Percentiles rank a stretch among this genome's conserved stretches.
Conservation (phyloP, 139 green algal genomes). For the Chlamydomonas schloesseri region DNA sequence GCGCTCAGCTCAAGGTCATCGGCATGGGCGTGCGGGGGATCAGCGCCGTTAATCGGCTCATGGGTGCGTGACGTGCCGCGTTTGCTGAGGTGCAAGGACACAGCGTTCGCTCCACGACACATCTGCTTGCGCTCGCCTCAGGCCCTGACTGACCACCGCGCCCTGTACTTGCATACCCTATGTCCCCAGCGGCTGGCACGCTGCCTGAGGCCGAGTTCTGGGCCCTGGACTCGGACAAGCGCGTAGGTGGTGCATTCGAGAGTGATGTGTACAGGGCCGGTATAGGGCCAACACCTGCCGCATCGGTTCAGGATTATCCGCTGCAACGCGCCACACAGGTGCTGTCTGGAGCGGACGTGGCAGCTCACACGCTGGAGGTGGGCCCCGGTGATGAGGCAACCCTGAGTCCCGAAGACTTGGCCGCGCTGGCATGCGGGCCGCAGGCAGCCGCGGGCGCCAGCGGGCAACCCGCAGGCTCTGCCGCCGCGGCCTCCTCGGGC, state of each 20-base stretch:
- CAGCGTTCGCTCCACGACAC: no score
- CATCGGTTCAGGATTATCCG: no score
- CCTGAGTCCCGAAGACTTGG: slow-evolving; percentile 31
- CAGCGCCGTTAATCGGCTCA: slow-evolving; percentile 69
- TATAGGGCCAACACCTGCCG: no score
- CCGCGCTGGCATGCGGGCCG: not conserved
- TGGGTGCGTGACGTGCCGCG: slow-evolving; percentile 39
- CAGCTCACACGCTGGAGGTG: slow-evolving; percentile 26
- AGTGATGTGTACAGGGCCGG: no score
- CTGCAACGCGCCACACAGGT: no score
- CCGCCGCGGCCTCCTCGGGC: not conserved
- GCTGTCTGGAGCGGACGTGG: not conserved
- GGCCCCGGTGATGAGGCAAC: slow-evolving; percentile 39
- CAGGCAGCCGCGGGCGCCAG: no score
- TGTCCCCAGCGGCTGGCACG: slow-evolving; percentile 12
- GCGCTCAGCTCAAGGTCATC: slow-evolving; percentile 62
- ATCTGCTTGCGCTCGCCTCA: no score
- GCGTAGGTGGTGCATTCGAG: slow-evolving; percentile 39
- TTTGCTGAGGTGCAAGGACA: not conserved
- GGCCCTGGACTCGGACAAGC: slow-evolving; percentile 55
- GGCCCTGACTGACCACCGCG: no score
- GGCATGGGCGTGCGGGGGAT: slow-evolving; percentile 75
- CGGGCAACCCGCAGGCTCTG: not conserved
- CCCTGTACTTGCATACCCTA: no score
- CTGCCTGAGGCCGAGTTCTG: slow-evolving; percentile 60